Percentiles rank a stretch among this genome's conserved stretches.
Conservation (phyloP, 192 early-diverging fungal genomes). For the Geranomyces variabilis region DNA sequence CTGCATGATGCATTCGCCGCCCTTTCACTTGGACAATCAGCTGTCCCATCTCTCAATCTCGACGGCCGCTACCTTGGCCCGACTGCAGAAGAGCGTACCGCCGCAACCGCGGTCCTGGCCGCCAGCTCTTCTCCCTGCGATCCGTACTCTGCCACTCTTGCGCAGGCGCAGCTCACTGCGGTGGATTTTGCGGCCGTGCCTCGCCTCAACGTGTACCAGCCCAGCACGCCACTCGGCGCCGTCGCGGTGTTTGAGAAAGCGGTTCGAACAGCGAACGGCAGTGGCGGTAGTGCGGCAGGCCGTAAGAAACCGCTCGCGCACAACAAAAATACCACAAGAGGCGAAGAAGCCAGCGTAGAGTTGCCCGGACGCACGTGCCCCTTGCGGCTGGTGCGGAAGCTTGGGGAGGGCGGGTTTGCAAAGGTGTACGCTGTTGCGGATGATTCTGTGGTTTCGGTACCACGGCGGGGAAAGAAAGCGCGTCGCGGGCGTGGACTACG, state of each 20-base stretch:
- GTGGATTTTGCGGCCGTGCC: not conserved
- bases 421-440: constrained; percentile 35
- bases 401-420: constrained; percentile 45
- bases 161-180: not conserved
- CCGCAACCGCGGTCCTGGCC: too few relatives aligned
- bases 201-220: not conserved
- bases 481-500: not conserved
- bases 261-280: constrained; percentile 11
- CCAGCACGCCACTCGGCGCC: not conserved
- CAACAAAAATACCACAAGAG: too few relatives aligned
- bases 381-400: constrained; percentile 19
- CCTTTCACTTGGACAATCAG: too few relatives aligned
- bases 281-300: not conserved
- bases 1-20: too few relatives aligned
- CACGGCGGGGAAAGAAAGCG: not conserved
- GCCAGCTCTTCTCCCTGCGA: constrained; percentile 3
- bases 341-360: not conserved
- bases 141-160: not conserved
- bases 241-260: constrained; percentile 7
- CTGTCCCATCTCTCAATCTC: too few relatives aligned
- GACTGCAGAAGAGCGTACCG: too few relatives aligned
- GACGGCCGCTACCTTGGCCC: too few relatives aligned
- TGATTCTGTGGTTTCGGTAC: too few relatives aligned
- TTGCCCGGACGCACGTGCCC: not conserved
- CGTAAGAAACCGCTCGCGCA: not conserved